Evolutionary conservation across 1,139 yeast species (phyloP), one percentile per base, ranked within the genome.

Genomic region (Kodamaea sp.): DNA sequence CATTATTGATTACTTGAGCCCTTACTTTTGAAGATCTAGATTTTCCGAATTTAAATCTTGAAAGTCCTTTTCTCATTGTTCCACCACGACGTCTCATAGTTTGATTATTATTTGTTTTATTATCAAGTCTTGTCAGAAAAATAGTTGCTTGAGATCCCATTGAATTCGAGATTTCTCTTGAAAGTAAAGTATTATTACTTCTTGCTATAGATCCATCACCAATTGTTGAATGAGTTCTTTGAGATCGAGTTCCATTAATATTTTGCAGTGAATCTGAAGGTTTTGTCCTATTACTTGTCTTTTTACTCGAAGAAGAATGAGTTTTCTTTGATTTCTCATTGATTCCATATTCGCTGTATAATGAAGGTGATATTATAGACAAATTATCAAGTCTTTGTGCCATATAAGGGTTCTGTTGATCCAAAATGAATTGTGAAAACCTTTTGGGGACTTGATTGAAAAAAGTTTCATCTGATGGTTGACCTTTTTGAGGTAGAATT

Each of bases 111-210:
- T 4, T 15, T 15, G 20, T 15, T 15, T 15, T 15, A 15, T 15
- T 15, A 5, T 34, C 52, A 9, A 38, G 55, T 45, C 74, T 53
- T 3, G 75, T 70, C 15, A 74, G 68, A 43, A 71, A 70, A 22
- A 71, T 70, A 1, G 76, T 71, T 8, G 73, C 75, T 45, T 69
- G 75, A 0, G 74, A 67, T 3, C 65, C 73, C 70, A 65, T 63
- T 33, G 70, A 65, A 37, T 63, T 58, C 30, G 71, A 65, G 24
- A 65, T 63, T 36, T 65, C 63, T 12, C 50, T 36, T 5, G 49
- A 44, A n/a, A 45, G 34, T 8, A 38, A 15, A 11, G 29, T 11
- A 8, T 34, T 10, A 8, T 29, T n/a, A n/a, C n/a, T n/a, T n/a
- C n/a, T 29, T 20, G 34, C 20, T n/a, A 24, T 23, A 29, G 24